Evolutionary conservation across 805 yeast species (phyloP).

Genomic region (Candida lessepsii): DNA sequence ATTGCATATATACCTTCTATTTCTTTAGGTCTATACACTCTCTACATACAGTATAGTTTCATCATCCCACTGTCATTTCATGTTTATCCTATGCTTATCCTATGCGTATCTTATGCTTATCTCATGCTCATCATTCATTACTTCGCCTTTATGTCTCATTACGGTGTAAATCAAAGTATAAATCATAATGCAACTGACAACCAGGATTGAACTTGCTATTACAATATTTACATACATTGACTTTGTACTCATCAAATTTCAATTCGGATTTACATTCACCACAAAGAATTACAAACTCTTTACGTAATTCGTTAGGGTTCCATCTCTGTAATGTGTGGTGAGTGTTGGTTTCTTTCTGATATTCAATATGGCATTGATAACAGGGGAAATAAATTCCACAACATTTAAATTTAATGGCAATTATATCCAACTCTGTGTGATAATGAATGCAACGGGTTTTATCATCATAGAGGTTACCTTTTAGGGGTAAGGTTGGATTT

Average conservation of each 20-base stretch:
- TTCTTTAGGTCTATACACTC: too few species aligned
- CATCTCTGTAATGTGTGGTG: slow-evolving; percentile 15
- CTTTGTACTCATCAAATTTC: slow-evolving; percentile 27
- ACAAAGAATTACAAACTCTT: slow-evolving; percentile 30
- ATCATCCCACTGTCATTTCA: too few species aligned
- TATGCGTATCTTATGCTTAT: too few species aligned
- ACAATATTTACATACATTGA: slow-evolving; percentile 26
- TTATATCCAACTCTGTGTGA: slow-evolving; percentile 32
- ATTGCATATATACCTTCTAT: too few species aligned
- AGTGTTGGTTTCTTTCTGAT: slow-evolving; percentile 17
- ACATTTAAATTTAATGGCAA: slow-evolving; percentile 41
- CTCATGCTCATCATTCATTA: too few species aligned
- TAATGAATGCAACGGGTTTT: slow-evolving; percentile 41
- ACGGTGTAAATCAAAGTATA: slow-evolving; percentile 31
- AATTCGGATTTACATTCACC: slow-evolving; percentile 34
- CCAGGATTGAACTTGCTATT: slow-evolving; percentile 33
- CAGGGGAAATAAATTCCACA: slow-evolving; percentile 39
- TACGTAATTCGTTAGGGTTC: slow-evolving; percentile 3
- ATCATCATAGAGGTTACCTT: slow-evolving; percentile 21
- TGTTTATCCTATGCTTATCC: too few species aligned
- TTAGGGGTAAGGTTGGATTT: too few species aligned
- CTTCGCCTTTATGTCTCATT: too few species aligned
- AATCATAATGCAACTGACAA: slow-evolving; percentile 35
- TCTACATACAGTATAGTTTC: too few species aligned
- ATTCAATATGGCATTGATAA: slow-evolving; percentile 32